Conservation (phyloP, 306 rosid species). For the Acmispon strigosus region DNA sequence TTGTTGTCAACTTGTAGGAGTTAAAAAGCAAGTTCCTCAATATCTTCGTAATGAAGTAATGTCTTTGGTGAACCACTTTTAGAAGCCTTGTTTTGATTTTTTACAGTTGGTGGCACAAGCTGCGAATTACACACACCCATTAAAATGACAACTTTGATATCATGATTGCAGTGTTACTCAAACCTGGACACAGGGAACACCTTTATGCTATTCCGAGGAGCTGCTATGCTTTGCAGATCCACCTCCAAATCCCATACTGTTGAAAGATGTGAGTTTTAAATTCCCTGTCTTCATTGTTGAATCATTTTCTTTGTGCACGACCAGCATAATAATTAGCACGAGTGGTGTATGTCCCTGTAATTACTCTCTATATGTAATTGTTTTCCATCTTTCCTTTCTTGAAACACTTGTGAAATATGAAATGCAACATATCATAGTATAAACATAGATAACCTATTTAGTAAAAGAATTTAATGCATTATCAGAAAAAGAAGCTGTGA, state of each 20-base stretch:
- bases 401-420: not conserved
- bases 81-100: too few species aligned
- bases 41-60: not conserved
- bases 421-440: not conserved
- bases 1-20: not conserved
- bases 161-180: too few species aligned
- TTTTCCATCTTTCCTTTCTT: not conserved
- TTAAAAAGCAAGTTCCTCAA: not conserved
- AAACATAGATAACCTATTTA: too few species aligned
- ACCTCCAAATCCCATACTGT: not conserved
- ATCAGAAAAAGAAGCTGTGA: too few species aligned
- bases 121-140: too few species aligned
- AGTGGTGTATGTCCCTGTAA: not conserved
- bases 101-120: too few species aligned
- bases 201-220: not conserved
- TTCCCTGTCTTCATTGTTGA: not conserved
- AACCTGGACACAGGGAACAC: not conserved
- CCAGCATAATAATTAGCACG: not conserved
- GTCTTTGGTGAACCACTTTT: not conserved
- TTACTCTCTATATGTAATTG: not conserved
- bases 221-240: not conserved
- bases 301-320: too few species aligned
- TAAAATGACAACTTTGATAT: too few species aligned
- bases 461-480: too few species aligned
- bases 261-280: not conserved